A percentile compares a stretch with the other conserved stretches of the same genome.
Conservation (phyloP, 164 flowering plant genomes). For the Dillenia turbinata region DNA sequence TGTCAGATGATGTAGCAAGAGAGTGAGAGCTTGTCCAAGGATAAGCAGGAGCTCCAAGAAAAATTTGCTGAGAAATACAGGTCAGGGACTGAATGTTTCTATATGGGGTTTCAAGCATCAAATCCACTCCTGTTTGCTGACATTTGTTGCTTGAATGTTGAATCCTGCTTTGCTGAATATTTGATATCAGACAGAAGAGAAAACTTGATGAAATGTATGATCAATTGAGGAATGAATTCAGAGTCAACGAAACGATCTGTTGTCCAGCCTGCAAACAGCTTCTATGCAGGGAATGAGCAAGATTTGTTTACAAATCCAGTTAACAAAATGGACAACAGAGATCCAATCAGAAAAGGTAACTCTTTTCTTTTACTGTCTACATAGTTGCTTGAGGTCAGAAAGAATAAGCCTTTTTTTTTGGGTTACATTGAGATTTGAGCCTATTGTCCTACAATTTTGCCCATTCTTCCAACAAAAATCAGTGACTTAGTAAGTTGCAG, state of each 20-base stretch:
- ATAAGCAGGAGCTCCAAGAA: conserved; percentile 95
- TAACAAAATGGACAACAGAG: conserved; percentile 71
- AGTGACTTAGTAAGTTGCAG: conserved; percentile 85
- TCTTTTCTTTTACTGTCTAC: conserved; percentile 1
- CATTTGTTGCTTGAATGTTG: background rate
- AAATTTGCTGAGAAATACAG: conserved; percentile 95
- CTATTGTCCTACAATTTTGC: conserved; percentile 4
- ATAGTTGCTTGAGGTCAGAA: background rate
- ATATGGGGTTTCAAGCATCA: background rate
- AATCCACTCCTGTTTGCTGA: background rate
- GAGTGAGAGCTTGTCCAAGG: conserved; percentile 73
- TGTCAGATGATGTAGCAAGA: conserved; percentile 96
- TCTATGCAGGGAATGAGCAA: conserved; percentile 62
- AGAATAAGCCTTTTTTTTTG: background rate
- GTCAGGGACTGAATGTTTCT: conserved; percentile 22
- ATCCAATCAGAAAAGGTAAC: conserved; percentile 74
- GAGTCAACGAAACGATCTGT: conserved; percentile 88
- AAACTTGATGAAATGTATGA: conserved; percentile 99
- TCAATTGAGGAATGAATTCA: conserved; percentile 76
- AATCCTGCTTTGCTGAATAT: background rate
- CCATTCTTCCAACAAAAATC: conserved; percentile 36
- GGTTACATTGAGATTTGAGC: too few relatives aligned
- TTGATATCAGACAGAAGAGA: conserved; percentile 73
- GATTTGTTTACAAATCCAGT: conserved; percentile 68
- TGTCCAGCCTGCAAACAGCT: conserved; percentile 80